These are phyloP conservation scores for Curvularia lunata DNA, from an alignment of 2,329 filamentous ascomycete genomes.

Conservation along the genomic window DNA sequence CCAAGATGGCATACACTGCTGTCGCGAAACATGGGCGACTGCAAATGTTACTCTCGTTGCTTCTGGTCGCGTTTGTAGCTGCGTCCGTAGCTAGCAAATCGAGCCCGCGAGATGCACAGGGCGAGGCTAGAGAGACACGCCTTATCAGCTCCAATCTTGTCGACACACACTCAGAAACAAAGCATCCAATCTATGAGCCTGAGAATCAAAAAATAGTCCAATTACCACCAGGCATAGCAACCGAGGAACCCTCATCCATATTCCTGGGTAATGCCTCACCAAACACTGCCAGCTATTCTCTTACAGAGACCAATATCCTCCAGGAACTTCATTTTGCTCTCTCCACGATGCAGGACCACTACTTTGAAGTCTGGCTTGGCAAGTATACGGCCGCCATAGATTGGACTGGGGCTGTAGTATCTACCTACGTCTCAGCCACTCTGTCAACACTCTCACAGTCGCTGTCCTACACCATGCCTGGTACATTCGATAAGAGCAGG, in stretches of 20 bases:
- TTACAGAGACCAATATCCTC: constrained; percentile 28
- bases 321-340: constrained; percentile 62
- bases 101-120: constrained; percentile 2
- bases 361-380: constrained; percentile 77
- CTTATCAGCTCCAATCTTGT: neutral
- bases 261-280: neutral
- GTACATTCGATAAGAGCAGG: constrained; percentile 34
- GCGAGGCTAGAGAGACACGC: constrained; percentile 13
- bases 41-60: constrained; percentile 5
- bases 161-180: constrained; percentile 3
- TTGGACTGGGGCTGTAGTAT: constrained; percentile 88
- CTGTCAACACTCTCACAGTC: constrained; percentile 73
- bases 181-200: constrained; percentile 19
- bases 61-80: constrained; percentile 12
- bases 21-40: constrained; percentile 14
- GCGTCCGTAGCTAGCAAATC: constrained; percentile 11
- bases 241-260: neutral
- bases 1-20: constrained; percentile 5
- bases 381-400: constrained; percentile 88
- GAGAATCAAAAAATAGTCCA: constrained; percentile 22
- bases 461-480: constrained; percentile 54
- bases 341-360: constrained; percentile 75
- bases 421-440: constrained; percentile 77
- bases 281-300: constrained; percentile 2
- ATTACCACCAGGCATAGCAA: neutral